phyloP scores from a whole-genome alignment of 2,329 filamentous ascomycete species.

The Colletotrichum orbiculare region DNA sequence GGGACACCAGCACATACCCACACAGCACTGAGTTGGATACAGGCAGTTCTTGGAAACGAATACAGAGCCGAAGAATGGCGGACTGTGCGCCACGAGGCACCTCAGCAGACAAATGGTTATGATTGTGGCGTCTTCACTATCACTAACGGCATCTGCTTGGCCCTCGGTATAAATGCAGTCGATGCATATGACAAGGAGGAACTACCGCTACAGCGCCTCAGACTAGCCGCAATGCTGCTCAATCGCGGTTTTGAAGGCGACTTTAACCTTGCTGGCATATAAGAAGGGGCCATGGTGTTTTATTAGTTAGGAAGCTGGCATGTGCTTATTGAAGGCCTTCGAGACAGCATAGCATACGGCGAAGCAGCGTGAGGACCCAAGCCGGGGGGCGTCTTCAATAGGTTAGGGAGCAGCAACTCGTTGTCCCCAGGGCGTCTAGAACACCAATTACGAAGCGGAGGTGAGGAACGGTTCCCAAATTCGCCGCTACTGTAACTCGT shows the following conservation, averaged over 20 bases:
- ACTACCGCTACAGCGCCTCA: slow-evolving; percentile 68
- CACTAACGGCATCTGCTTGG: slow-evolving; percentile 75
- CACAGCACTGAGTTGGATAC: slow-evolving; percentile 65
- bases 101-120: slow-evolving; percentile 72
- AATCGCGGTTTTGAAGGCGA: slow-evolving; percentile 74
- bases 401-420: no score
- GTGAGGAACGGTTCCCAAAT: no score
- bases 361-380: no score
- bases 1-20: slow-evolving; percentile 54
- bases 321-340: no score
- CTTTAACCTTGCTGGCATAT: slow-evolving; percentile 60
- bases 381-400: no score
- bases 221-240: slow-evolving; percentile 73
- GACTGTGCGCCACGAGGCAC: slow-evolving; percentile 59
- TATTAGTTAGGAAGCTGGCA: no score
- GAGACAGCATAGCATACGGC: no score
- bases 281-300: slow-evolving; percentile 13
- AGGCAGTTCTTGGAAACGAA: slow-evolving; percentile 62
- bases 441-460: no score
- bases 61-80: slow-evolving; percentile 72
- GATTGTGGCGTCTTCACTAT: slow-evolving; percentile 85
- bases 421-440: no score
- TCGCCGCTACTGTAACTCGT: no score
- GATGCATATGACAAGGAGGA: slow-evolving; percentile 61
- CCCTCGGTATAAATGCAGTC: slow-evolving; percentile 63